Conservation (phyloP, 2,329 filamentous ascomycete genomes). For the Trichoderma afroharzianum region DNA sequence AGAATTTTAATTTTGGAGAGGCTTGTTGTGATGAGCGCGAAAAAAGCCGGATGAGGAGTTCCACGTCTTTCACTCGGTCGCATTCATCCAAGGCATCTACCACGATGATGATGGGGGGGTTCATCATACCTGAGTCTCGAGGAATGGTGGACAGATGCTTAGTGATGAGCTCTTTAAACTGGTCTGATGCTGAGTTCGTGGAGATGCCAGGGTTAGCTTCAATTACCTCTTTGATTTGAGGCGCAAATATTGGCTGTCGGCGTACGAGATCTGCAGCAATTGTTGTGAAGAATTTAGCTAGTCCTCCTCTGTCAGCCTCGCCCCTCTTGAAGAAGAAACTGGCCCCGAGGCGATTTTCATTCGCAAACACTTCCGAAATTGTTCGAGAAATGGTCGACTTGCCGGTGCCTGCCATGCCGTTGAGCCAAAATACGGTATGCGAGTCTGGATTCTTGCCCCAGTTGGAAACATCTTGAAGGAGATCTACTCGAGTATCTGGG, state of each 20-base stretch:
- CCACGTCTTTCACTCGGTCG: not conserved
- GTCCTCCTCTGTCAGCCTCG: not conserved
- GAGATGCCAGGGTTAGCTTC: not conserved
- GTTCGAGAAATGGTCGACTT: not conserved
- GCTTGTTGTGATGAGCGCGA: not conserved
- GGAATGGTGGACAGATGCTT: not conserved
- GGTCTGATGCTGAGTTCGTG: not conserved
- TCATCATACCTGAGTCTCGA: not conserved
- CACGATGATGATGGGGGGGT: not conserved
- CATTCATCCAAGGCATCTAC: not conserved
- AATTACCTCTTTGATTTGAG: not conserved
- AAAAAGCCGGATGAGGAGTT: not conserved
- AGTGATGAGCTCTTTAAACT: not conserved
- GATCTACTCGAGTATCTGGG: not conserved
- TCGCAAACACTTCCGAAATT: not conserved
- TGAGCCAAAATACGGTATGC: not conserved
- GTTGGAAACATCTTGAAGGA: not conserved
- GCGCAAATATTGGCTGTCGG: not conserved
- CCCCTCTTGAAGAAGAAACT: slow-evolving; percentile 1
- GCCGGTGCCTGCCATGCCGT: not conserved
- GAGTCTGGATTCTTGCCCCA: not conserved
- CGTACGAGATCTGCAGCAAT: not conserved
- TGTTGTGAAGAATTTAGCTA: not conserved
- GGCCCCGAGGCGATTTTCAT: not conserved
- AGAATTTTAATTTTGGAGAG: not conserved